These are phyloP conservation scores for Podaxis sp. DNA, from an alignment of 768 basidiomycete species.

Conservation along the genomic window DNA sequence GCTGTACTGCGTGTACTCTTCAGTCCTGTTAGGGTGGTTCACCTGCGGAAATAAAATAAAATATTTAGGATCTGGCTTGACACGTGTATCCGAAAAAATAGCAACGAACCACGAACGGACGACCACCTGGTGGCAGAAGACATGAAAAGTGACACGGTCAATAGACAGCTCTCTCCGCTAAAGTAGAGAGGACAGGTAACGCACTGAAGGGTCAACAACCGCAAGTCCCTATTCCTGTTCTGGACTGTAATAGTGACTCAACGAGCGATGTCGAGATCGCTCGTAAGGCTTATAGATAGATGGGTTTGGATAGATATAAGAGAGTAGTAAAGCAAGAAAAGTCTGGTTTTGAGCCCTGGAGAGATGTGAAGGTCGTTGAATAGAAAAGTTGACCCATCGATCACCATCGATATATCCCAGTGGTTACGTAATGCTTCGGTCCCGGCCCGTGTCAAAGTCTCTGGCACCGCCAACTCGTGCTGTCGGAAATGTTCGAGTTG, in stretches of 20 bases:
- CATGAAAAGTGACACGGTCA: slow-evolving; percentile 20
- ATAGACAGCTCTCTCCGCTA: not conserved
- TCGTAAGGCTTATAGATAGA: not conserved
- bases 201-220: slow-evolving; percentile 78
- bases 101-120: slow-evolving; percentile 63
- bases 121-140: slow-evolving; percentile 59
- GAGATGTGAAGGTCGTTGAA: not conserved
- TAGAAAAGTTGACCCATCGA: not conserved
- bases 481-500: not conserved
- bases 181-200: slow-evolving; percentile 27
- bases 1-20: slow-evolving; percentile 15
- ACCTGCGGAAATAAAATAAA: slow-evolving; percentile 41
- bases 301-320: not conserved
- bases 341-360: not conserved
- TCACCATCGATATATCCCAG: slow-evolving; percentile 3
- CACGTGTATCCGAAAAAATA: slow-evolving; percentile 6
- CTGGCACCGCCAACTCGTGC: not conserved
- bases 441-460: not conserved
- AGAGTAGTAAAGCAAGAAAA: not conserved
- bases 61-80: slow-evolving; percentile 19
- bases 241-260: slow-evolving; percentile 71
- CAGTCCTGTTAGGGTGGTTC: slow-evolving; percentile 74
- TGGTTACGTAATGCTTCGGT: not conserved
- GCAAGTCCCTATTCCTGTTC: slow-evolving; percentile 76
- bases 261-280: slow-evolving; percentile 7